Evolutionary conservation across 148 eudicot genomes (phyloP).

Genomic region (Rheum nobile): DNA sequence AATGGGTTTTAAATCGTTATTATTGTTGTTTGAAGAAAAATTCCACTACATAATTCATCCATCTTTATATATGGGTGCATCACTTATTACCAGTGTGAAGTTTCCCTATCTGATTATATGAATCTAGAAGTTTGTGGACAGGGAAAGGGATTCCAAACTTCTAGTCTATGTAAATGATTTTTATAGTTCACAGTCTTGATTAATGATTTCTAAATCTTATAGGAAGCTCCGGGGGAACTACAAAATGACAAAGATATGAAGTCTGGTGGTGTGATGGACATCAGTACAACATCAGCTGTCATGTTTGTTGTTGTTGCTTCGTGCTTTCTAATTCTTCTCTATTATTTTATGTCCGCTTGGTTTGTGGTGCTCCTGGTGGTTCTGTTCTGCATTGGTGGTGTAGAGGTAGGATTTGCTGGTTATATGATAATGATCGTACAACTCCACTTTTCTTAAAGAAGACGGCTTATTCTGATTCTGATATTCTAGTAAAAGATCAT

Average conservation of each 20-base stretch:
- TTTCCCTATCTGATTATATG: not conserved
- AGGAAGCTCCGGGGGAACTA: constrained; percentile 60
- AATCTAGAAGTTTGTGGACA: not conserved
- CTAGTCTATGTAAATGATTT: not conserved
- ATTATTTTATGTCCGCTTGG: constrained; percentile 70
- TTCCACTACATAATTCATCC: not conserved
- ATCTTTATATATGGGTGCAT: not conserved
- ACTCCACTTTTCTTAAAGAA: not conserved
- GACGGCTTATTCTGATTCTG: not conserved
- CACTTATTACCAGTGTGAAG: not conserved
- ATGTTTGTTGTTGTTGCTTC: constrained; percentile 71
- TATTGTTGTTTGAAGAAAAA: not conserved
- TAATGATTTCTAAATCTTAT: constrained; percentile 1
- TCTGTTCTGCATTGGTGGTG: constrained; percentile 82
- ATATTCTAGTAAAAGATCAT: not conserved
- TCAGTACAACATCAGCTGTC: constrained; percentile 58
- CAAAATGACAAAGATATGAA: constrained; percentile 16
- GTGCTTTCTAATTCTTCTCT: constrained; percentile 57
- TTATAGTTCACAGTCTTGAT: not conserved
- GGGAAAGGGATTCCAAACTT: not conserved
- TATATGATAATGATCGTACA: not conserved
- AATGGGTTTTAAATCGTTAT: not conserved
- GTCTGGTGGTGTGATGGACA: constrained; percentile 42
- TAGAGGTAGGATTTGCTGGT: constrained; percentile 40
- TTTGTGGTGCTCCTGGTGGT: constrained; percentile 65